These are phyloP conservation scores for Lactarius deliciosus DNA, from an alignment of 768 basidiomycete species.

Conservation along the genomic window DNA sequence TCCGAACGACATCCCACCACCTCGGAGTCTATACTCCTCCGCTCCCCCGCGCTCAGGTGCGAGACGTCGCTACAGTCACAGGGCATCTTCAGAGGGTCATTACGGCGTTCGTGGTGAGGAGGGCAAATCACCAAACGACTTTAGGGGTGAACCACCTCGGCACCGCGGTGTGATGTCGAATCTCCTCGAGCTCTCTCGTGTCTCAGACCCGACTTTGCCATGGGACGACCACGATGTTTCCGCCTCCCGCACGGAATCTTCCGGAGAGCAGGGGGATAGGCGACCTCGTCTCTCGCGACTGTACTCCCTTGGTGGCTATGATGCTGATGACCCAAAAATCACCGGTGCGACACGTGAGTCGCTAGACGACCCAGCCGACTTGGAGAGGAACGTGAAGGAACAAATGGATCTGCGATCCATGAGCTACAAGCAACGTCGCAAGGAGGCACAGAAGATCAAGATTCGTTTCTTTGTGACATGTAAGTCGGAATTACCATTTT, in stretches of 20 bases:
- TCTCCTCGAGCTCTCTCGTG: conserved; percentile 22
- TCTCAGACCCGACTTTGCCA: background rate
- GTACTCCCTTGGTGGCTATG: conserved; percentile 35
- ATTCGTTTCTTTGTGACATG: conserved; percentile 72
- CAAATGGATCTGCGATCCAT: conserved; percentile 47
- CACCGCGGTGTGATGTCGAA: conserved; percentile 21
- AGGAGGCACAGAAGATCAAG: conserved; percentile 56
- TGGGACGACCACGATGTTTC: conserved; percentile 1
- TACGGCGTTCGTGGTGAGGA: background rate
- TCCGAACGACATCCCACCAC: conserved; percentile 18
- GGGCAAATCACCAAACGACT: background rate
- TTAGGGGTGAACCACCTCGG: background rate
- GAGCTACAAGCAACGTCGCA: conserved; percentile 63
- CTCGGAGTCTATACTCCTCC: conserved; percentile 1
- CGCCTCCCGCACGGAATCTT: conserved; percentile 2
- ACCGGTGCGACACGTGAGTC: conserved; percentile 52
- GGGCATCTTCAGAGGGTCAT: background rate
- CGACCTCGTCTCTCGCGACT: conserved; percentile 23
- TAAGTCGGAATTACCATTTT: conserved; percentile 35
- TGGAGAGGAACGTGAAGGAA: conserved; percentile 48
- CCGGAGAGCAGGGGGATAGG: conserved; percentile 5
- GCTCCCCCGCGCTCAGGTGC: background rate
- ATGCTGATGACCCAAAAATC: conserved; percentile 58
- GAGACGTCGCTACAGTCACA: conserved; percentile 6
- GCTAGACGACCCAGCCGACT: conserved; percentile 55